Evolutionary conservation across 2,329 filamentous ascomycete species (phyloP).

Genomic region (Fusarium sp.): DNA sequence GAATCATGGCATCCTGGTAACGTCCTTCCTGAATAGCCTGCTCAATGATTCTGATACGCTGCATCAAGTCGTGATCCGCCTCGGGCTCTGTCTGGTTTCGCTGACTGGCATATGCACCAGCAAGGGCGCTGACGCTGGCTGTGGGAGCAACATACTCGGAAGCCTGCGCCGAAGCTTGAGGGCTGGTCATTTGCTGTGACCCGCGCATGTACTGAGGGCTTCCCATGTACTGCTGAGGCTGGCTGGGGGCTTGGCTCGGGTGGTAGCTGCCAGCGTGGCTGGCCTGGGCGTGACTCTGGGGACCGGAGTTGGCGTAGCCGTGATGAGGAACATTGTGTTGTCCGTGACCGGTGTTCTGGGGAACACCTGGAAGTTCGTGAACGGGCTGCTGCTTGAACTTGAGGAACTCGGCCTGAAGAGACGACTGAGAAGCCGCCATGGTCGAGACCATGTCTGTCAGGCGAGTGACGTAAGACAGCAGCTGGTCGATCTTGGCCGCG

Average conservation of each 20-base stretch:
- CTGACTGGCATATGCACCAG: constrained; percentile 51
- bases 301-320: constrained; percentile 45
- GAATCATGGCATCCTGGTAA: constrained; percentile 72
- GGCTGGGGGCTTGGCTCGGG: constrained; percentile 49
- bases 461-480: constrained; percentile 74
- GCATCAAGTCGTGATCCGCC: constrained; percentile 63
- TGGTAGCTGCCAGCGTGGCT: constrained; percentile 51
- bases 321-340: constrained; percentile 45
- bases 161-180: constrained; percentile 48
- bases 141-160: constrained; percentile 50
- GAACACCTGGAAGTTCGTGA: constrained; percentile 55
- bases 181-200: constrained; percentile 48
- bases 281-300: constrained; percentile 36
- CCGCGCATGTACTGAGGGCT: constrained; percentile 54
- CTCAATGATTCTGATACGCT: constrained; percentile 70
- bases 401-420: constrained; percentile 74
- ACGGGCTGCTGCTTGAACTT: constrained; percentile 66
- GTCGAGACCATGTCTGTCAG: constrained; percentile 76
- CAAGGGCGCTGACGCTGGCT: constrained; percentile 50
- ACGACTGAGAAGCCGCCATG: constrained; percentile 75
- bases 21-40: constrained; percentile 70
- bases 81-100: constrained; percentile 51
- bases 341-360: constrained; percentile 35
- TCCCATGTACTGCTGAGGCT: constrained; percentile 49
- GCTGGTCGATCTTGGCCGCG: constrained; percentile 76